Evolutionary conservation across 495 filamentous ascomycete genomes (phyloP).

Genomic region (Annulohypoxylon nitens): DNA sequence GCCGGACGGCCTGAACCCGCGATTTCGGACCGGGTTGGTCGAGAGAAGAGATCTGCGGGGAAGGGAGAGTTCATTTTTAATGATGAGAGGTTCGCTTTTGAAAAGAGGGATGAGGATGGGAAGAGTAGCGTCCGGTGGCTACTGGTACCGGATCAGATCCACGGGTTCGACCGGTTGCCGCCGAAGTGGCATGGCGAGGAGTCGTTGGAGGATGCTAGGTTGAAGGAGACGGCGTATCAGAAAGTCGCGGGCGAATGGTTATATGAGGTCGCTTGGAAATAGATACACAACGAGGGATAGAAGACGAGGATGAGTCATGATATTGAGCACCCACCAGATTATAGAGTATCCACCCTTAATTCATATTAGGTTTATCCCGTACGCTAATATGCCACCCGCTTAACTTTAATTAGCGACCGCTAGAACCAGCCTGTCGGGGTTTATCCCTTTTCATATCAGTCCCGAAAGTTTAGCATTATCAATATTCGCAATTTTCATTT

Average conservation of each 20-base stretch:
- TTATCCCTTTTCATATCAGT: background rate
- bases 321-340: background rate
- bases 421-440: constrained; percentile 1
- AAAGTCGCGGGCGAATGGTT: constrained; percentile 53
- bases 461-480: background rate
- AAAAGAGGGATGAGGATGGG: constrained; percentile 44
- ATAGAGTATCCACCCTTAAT: constrained; percentile 3
- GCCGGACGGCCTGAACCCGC: constrained; percentile 47
- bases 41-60: constrained; percentile 36
- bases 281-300: background rate
- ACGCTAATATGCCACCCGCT: background rate
- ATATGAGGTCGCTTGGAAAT: constrained; percentile 50
- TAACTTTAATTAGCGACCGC: background rate
- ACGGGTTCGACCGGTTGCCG: constrained; percentile 53
- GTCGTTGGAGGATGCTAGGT: constrained; percentile 46
- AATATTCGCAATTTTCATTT: background rate
- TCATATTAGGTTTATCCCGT: background rate
- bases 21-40: constrained; percentile 41
- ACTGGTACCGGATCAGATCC: constrained; percentile 56
- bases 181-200: constrained; percentile 38
- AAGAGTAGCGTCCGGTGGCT: constrained; percentile 54
- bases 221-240: constrained; percentile 53
- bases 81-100: constrained; percentile 56
- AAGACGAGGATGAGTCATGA: background rate
- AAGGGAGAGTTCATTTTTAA: constrained; percentile 42